A percentile compares a stretch with the other conserved stretches of the same genome.
Conservation (phyloP, 805 yeast genomes). For the Metschnikowia cubensis region DNA sequence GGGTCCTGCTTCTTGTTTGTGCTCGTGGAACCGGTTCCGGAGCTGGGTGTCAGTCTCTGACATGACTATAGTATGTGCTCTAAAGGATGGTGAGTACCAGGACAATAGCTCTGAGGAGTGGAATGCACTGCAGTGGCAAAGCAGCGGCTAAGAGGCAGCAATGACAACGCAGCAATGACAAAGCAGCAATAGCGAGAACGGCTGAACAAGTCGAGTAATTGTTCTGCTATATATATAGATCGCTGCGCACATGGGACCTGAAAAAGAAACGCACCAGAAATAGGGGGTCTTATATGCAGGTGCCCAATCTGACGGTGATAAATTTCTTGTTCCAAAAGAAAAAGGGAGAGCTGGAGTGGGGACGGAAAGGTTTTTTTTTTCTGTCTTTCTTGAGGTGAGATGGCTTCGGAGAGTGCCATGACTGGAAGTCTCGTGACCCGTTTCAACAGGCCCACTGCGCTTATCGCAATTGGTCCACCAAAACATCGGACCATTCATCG, state of each 20-base stretch:
- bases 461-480: too few species aligned
- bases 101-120: background rate
- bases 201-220: background rate
- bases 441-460: too few species aligned
- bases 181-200: background rate
- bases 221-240: conserved; percentile 1
- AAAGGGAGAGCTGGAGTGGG: too few species aligned
- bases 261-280: conserved; percentile 1
- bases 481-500: too few species aligned
- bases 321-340: too few species aligned
- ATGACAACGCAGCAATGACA: background rate
- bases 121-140: background rate
- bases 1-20: background rate
- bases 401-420: too few species aligned
- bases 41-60: conserved; percentile 8
- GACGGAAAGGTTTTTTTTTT: too few species aligned
- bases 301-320: background rate
- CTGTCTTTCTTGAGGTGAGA: too few species aligned
- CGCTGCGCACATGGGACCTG: conserved; percentile 3
- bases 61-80: background rate
- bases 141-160: background rate
- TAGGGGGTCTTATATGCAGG: conserved; percentile 1
- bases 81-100: background rate
- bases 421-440: too few species aligned
- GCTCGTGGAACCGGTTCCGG: conserved; percentile 9